Evolutionary conservation across 2,329 filamentous ascomycete genomes (phyloP).

Genomic region (Pseudogymnoascus sp.): DNA sequence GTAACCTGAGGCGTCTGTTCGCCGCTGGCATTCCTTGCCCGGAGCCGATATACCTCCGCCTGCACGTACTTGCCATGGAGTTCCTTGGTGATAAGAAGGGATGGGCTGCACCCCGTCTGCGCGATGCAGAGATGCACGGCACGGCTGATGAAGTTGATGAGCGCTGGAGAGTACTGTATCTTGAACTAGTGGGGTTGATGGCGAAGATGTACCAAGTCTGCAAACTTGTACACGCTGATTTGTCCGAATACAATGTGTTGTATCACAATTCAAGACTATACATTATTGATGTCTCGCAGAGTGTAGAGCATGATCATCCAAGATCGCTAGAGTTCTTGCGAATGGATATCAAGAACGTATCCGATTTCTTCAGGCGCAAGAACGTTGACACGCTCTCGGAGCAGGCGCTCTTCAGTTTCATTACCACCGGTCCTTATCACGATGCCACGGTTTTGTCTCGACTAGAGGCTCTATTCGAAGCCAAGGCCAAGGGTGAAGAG

Average conservation of each 20-base stretch:
- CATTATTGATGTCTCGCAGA: constrained; percentile 96
- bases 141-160: constrained; percentile 50
- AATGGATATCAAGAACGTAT: constrained; percentile 97
- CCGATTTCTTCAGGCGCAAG: constrained; percentile 83
- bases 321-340: constrained; percentile 85
- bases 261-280: constrained; percentile 77
- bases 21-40: constrained; percentile 81
- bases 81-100: constrained; percentile 85
- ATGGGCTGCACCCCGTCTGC: constrained; percentile 77
- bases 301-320: constrained; percentile 93
- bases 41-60: constrained; percentile 76
- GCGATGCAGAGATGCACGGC: constrained; percentile 69
- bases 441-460: constrained; percentile 50
- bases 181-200: constrained; percentile 82
- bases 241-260: constrained; percentile 96
- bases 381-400: constrained; percentile 76
- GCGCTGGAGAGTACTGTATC: constrained; percentile 71
- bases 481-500: constrained; percentile 44
- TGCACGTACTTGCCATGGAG: constrained; percentile 93
- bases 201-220: constrained; percentile 88
- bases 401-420: constrained; percentile 73
- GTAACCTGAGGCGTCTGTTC: constrained; percentile 80
- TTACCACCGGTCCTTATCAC: constrained; percentile 57
- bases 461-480: constrained; percentile 59
- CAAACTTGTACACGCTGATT: constrained; percentile 84